These are phyloP conservation scores for Cercospora canescens DNA, from an alignment of 2,329 filamentous ascomycete genomes.

Conservation along the genomic window DNA sequence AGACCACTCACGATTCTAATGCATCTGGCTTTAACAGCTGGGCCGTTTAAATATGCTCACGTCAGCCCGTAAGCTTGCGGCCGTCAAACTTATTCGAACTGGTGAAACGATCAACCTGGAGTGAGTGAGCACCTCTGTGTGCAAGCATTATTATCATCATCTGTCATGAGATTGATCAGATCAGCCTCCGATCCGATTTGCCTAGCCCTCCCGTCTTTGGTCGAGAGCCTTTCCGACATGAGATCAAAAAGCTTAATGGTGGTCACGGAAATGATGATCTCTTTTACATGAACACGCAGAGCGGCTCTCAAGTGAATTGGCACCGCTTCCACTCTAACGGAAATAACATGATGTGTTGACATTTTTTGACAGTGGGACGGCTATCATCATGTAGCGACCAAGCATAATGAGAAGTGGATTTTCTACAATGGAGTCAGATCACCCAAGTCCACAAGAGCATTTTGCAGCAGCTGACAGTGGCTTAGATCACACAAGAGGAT, in stretches of 20 bases:
- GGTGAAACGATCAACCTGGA: neutral
- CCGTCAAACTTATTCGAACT: neutral
- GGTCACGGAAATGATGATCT: constrained; percentile 18
- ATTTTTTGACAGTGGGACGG: constrained; percentile 12
- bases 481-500: constrained; percentile 3
- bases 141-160: neutral
- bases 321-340: neutral
- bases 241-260: constrained; percentile 16
- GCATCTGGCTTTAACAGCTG: neutral
- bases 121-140: neutral
- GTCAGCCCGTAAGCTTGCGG: neutral
- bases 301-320: neutral
- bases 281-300: constrained; percentile 16
- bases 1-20: neutral
- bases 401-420: constrained; percentile 4
- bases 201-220: neutral
- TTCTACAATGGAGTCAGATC: constrained; percentile 10
- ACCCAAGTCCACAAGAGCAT: neutral
- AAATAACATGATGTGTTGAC: neutral
- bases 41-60: neutral
- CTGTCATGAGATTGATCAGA: neutral
- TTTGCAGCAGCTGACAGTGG: neutral
- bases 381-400: constrained; percentile 12
- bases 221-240: constrained; percentile 9
- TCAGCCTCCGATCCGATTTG: neutral